Evolutionary conservation across 2,329 filamentous ascomycete species (phyloP).

Genomic region (Claviceps sp.): DNA sequence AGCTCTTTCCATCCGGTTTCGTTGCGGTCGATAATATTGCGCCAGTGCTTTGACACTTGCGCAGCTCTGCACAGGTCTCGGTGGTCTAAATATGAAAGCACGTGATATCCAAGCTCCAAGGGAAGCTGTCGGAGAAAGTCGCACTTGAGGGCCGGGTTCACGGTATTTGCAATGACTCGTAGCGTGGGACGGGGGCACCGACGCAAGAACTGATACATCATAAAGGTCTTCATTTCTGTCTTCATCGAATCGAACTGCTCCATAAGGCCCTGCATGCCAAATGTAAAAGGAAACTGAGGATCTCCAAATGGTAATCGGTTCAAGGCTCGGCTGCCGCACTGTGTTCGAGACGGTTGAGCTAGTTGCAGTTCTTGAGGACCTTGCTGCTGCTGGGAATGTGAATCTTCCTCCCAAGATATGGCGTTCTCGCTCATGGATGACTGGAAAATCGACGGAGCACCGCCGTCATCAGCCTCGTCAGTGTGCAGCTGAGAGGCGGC

Average conservation of each 20-base stretch:
- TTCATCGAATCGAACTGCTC: conserved; percentile 87
- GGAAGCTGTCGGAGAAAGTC: conserved; percentile 81
- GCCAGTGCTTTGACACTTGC: conserved; percentile 90
- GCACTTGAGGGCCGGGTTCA: conserved; percentile 88
- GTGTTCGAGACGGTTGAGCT: background rate
- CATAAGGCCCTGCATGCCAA: conserved; percentile 76
- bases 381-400: conserved; percentile 23
- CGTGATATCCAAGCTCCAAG: conserved; percentile 72
- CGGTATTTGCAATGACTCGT: conserved; percentile 76
- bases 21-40: conserved; percentile 78
- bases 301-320: background rate
- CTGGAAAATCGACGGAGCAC: conserved; percentile 20
- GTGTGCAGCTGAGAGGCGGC: conserved; percentile 48
- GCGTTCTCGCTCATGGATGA: conserved; percentile 16
- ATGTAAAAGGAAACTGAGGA: conserved; percentile 27
- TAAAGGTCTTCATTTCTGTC: conserved; percentile 80
- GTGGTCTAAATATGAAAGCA: conserved; percentile 75
- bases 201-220: conserved; percentile 91
- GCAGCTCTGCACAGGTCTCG: conserved; percentile 79
- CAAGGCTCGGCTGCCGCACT: conserved; percentile 11
- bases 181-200: conserved; percentile 79
- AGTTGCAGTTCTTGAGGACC: conserved; percentile 11
- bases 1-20: conserved; percentile 94
- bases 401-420: conserved; percentile 25
- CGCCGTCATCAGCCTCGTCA: conserved; percentile 31